phyloP scores from a whole-genome alignment of 495 filamentous ascomycete species.

The Xylaria nigripes region DNA sequence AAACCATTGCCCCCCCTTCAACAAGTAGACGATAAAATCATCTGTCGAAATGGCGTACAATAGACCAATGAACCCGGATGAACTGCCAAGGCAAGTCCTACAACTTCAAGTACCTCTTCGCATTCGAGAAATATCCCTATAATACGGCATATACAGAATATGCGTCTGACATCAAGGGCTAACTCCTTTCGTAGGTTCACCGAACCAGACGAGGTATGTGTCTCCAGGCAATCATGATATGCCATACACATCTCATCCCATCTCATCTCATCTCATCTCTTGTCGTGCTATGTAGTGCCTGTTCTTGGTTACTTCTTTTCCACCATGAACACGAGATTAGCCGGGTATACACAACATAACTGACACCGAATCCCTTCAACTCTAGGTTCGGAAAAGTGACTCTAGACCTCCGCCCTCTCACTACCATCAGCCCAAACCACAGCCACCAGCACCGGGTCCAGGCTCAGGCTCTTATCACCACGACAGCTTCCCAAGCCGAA shows the following conservation, averaged over 20 bases:
- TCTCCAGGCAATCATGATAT: no score
- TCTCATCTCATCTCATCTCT: not conserved
- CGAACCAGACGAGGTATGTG: constrained; percentile 80
- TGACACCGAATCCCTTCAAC: constrained; percentile 7
- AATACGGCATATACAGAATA: not conserved
- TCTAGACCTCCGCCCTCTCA: constrained; percentile 21
- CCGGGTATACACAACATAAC: constrained; percentile 6
- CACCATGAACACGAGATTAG: not conserved
- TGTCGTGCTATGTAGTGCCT: not conserved
- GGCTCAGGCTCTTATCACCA: constrained; percentile 24
- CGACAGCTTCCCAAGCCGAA: constrained; percentile 11
- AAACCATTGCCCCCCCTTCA: constrained; percentile 7
- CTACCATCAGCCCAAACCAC: constrained; percentile 37
- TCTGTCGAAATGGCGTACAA: constrained; percentile 78
- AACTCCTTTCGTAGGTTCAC: constrained; percentile 57
- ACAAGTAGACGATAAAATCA: constrained; percentile 1
- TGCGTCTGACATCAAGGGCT: not conserved
- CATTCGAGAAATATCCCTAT: not conserved
- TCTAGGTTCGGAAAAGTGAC: constrained; percentile 27
- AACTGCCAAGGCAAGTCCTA: constrained; percentile 79
- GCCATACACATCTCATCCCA: not conserved
- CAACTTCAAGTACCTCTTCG: not conserved
- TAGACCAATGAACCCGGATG: constrained; percentile 87
- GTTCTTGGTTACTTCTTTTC: not conserved
- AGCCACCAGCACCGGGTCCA: constrained; percentile 12